These are phyloP conservation scores for Metschnikowia baotianmanensis DNA, from an alignment of 805 yeast genomes.

Conservation along the genomic window DNA sequence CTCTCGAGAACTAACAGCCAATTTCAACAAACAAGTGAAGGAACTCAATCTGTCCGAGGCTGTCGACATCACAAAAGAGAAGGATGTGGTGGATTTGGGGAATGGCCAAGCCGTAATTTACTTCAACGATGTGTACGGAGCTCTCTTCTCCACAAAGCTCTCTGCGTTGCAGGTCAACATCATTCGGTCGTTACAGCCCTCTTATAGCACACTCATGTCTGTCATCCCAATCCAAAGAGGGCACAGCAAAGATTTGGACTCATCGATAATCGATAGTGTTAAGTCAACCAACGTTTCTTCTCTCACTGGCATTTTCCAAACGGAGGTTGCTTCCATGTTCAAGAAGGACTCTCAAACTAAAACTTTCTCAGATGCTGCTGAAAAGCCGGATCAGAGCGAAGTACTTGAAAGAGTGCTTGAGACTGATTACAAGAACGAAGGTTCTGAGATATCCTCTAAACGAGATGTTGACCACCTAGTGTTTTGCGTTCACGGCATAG, in stretches of 20 bases:
- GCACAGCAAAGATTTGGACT: constrained; percentile 34
- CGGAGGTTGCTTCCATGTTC: constrained; percentile 28
- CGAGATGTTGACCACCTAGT: constrained; percentile 60
- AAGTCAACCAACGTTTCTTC: constrained; percentile 33
- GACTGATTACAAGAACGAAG: constrained; percentile 11
- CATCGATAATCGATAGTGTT: constrained; percentile 31
- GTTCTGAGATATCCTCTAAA: constrained; percentile 3
- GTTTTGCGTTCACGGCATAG: constrained; percentile 93
- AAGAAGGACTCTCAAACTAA: constrained; percentile 18
- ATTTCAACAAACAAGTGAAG: constrained; percentile 20
- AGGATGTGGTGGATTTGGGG: constrained; percentile 29
- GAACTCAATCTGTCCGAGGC: constrained; percentile 10
- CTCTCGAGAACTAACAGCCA: constrained; percentile 18
- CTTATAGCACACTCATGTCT: constrained; percentile 40
- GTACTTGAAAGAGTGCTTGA: constrained; percentile 14
- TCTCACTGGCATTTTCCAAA: constrained; percentile 30
- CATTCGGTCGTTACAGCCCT: constrained; percentile 35
- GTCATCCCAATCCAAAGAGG: constrained; percentile 54
- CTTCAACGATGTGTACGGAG: constrained; percentile 44
- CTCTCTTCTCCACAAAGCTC: constrained; percentile 45
- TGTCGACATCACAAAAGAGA: constrained; percentile 24
- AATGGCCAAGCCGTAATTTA: constrained; percentile 39
- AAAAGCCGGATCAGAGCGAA: constrained; percentile 18
- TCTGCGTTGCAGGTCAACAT: constrained; percentile 36
- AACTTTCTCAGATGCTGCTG: constrained; percentile 3